These are phyloP conservation scores for Gamarada debralockiae DNA, from an alignment of 495 filamentous ascomycete genomes.

Conservation along the genomic window DNA sequence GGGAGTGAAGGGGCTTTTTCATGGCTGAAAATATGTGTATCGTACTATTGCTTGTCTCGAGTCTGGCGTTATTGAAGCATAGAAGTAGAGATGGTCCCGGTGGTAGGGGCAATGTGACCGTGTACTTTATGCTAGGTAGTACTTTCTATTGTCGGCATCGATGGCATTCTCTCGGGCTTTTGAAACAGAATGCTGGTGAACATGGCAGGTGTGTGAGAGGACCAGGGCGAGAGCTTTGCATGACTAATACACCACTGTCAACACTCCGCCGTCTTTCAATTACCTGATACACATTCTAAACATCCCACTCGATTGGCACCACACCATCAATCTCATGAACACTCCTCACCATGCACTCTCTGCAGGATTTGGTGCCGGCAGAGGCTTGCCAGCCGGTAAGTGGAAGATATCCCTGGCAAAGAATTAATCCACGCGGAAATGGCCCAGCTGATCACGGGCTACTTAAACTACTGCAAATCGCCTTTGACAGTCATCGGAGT, in stretches of 20 bases:
- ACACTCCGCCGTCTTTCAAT: too few relatives aligned
- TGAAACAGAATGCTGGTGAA: too few relatives aligned
- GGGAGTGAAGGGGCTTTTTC: slow-evolving; percentile 2
- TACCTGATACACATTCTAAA: not conserved
- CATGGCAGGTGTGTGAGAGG: too few relatives aligned
- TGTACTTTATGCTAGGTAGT: slow-evolving; percentile 23
- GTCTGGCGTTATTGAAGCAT: slow-evolving; percentile 25
- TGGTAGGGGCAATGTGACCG: slow-evolving; percentile 13
- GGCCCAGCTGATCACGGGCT: not conserved
- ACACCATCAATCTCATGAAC: too few relatives aligned
- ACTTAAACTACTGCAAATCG: not conserved
- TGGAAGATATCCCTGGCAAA: too few relatives aligned
- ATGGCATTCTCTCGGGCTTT: slow-evolving; percentile 12
- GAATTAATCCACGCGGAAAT: too few relatives aligned
- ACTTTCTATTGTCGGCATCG: slow-evolving; percentile 23
- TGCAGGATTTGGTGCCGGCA: too few relatives aligned
- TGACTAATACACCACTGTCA: not conserved
- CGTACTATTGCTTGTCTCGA: slow-evolving; percentile 26
- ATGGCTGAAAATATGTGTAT: slow-evolving; percentile 25
- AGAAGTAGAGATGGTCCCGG: slow-evolving; percentile 20
- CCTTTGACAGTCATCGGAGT: not conserved
- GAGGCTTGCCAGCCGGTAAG: too few relatives aligned
- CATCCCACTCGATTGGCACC: not conserved
- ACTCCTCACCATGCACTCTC: too few relatives aligned
- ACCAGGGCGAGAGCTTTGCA: too few relatives aligned